phyloP scores from a whole-genome alignment of 2,329 filamentous ascomycete species.

The Sporothrix phasma region DNA sequence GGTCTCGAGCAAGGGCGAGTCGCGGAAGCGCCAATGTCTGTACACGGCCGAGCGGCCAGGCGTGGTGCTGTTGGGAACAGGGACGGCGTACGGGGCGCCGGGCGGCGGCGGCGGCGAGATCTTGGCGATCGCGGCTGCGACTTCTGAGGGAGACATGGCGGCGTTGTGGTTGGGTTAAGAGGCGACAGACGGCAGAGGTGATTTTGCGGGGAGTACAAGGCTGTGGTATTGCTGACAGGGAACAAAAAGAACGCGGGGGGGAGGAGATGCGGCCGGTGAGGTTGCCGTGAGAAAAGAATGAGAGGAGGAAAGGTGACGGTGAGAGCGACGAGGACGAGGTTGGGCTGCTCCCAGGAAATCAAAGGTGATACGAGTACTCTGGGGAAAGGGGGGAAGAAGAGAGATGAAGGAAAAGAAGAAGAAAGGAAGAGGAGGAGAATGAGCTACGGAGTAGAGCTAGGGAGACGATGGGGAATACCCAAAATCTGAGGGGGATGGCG shows the following conservation, averaged over 20 bases:
- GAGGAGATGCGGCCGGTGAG: not conserved
- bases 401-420: not conserved
- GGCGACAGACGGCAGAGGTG: not conserved
- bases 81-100: conserved; percentile 67
- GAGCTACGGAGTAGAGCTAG: too few relatives aligned
- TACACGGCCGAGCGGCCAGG: conserved; percentile 69
- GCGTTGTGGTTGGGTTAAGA: not conserved
- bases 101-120: conserved; percentile 55
- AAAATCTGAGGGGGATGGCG: not conserved
- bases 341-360: not conserved
- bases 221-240: not conserved
- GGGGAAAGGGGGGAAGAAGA: not conserved
- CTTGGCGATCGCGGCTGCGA: conserved; percentile 38
- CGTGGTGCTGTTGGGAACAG: conserved; percentile 63
- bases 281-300: not conserved
- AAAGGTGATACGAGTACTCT: not conserved
- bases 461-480: not conserved
- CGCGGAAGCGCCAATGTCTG: conserved; percentile 67
- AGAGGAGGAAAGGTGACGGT: not conserved
- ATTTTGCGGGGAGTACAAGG: not conserved
- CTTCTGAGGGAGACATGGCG: conserved; percentile 29
- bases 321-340: not conserved
- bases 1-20: conserved; percentile 60
- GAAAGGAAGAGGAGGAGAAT: not conserved
- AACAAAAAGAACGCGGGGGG: too few relatives aligned